A percentile compares a stretch with the other conserved stretches of the same genome.
Conservation (phyloP, 2,329 filamentous ascomycete species). For the Hypomyces perniciosus region DNA sequence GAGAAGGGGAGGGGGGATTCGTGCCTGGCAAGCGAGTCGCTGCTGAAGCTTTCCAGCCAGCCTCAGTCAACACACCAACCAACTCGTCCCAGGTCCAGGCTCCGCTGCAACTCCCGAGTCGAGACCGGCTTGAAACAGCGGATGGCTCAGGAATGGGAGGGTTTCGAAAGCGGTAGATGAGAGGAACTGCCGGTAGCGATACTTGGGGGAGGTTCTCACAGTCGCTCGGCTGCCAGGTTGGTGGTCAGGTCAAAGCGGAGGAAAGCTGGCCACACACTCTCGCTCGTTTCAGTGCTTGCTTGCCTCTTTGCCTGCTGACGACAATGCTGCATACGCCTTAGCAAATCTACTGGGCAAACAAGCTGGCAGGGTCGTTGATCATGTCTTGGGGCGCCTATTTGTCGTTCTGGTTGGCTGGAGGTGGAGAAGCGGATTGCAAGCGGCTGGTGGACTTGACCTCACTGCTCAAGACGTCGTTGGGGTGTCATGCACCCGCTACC, state of each 20-base stretch:
- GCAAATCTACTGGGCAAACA: not conserved
- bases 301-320: not conserved
- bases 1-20: slow-evolving; percentile 4
- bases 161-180: not conserved
- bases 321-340: not conserved
- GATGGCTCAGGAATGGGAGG: not conserved
- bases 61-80: slow-evolving; percentile 15
- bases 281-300: no score
- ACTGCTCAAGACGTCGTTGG: not conserved
- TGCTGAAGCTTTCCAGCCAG: slow-evolving; percentile 16
- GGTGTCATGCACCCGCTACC: slow-evolving; percentile 10
- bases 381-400: not conserved
- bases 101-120: not conserved
- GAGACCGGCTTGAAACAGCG: not conserved
- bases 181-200: no score
- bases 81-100: slow-evolving; percentile 14
- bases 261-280: no score
- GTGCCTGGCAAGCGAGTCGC: slow-evolving; percentile 16
- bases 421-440: not conserved
- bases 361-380: not conserved
- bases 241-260: no score
- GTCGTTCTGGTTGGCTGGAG: not conserved
- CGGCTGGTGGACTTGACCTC: no score
- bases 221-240: no score
- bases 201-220: no score